Percentiles rank a stretch among this genome's conserved stretches.
These are phyloP conservation scores for Gonapodya sp. DNA, from an alignment of 192 early-diverging fungal species.

Conservation along the genomic window DNA sequence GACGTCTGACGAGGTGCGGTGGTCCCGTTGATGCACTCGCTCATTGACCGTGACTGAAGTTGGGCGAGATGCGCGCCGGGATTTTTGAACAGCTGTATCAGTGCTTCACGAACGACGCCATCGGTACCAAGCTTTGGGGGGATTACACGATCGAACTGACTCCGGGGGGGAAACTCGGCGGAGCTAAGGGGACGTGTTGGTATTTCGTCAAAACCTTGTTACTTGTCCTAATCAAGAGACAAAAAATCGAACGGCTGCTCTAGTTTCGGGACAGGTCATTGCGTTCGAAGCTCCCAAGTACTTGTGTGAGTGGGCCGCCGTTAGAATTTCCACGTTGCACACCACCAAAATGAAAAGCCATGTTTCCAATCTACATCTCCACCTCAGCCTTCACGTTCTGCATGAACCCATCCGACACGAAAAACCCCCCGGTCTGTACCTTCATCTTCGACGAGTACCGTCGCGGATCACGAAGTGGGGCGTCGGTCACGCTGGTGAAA, in stretches of 20 bases:
- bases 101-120: neutral
- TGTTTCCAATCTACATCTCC: neutral
- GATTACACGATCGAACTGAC: neutral
- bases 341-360: neutral
- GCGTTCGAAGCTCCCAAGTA: neutral
- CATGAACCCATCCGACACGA: neutral
- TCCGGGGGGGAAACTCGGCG: neutral
- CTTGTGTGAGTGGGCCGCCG: neutral
- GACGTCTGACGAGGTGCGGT: neutral
- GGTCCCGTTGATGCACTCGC: neutral
- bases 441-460: neutral
- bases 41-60: neutral
- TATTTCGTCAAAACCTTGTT: neutral
- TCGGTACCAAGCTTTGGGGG: neutral
- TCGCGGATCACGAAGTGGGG: neutral
- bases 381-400: neutral
- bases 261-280: neutral
- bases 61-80: neutral
- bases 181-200: neutral
- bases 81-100: neutral
- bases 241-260: neutral
- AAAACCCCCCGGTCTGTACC: neutral
- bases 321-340: neutral
- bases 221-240: neutral
- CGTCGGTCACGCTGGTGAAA: neutral